Percentiles rank a stretch among this genome's conserved stretches.
phyloP scores from a whole-genome alignment of 257 asterid genomes.

The Rhazya stricta region DNA sequence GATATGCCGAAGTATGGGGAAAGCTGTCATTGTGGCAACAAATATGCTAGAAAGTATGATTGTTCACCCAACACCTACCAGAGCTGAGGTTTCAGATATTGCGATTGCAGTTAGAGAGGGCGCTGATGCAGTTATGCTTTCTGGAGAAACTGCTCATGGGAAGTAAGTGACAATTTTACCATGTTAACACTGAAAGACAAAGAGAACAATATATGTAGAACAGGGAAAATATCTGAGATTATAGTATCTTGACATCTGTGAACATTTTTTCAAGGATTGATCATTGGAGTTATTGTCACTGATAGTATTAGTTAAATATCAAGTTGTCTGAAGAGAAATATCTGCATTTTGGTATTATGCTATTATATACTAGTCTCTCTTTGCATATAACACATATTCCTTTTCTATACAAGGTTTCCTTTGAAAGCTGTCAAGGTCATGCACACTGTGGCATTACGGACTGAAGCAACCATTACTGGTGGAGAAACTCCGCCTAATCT shows the following conservation, averaged over 20 bases:
- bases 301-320: neutral
- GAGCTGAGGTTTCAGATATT: slow-evolving; percentile 98
- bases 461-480: slow-evolving; percentile 79
- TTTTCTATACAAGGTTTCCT: slow-evolving; percentile 51
- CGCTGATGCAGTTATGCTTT: slow-evolving; percentile 99
- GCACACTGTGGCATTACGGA: slow-evolving; percentile 90
- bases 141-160: slow-evolving; percentile 99
- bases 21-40: slow-evolving; percentile 97
- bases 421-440: slow-evolving; percentile 92
- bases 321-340: neutral
- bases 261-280: neutral
- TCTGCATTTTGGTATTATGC: neutral
- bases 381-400: slow-evolving; percentile 4
- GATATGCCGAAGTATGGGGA: slow-evolving; percentile 96
- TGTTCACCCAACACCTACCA: slow-evolving; percentile 93
- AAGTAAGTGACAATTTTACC: slow-evolving; percentile 47
- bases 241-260: neutral
- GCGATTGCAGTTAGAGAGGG: slow-evolving; percentile 96
- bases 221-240: neutral
- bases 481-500: slow-evolving; percentile 69
- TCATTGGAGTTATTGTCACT: neutral
- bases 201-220: neutral
- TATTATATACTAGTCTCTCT: neutral
- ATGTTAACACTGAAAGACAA: neutral
- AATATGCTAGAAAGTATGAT: slow-evolving; percentile 99